phyloP scores from a whole-genome alignment of 768 basidiomycete genomes.

The Pholiota conissans region DNA sequence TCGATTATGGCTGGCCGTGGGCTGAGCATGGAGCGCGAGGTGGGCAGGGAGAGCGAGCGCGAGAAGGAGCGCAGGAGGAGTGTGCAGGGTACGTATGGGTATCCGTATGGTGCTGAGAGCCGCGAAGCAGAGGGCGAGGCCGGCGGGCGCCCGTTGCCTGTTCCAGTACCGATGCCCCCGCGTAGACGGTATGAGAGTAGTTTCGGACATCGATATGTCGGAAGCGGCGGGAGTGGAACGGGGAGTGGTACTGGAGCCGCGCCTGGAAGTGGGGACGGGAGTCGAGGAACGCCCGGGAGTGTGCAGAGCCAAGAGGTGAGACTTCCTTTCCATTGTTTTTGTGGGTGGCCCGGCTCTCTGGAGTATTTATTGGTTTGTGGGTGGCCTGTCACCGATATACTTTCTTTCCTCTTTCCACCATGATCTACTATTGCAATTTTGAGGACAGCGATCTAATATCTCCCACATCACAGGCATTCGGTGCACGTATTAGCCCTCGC shows the following conservation, averaged over 20 bases:
- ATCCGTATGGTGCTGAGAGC: slow-evolving; percentile 7
- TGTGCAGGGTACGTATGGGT: slow-evolving; percentile 15
- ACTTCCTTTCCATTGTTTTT: background rate
- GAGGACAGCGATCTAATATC: background rate
- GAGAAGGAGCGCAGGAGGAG: slow-evolving; percentile 19
- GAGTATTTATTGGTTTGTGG: background rate
- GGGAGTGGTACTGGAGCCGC: slow-evolving; percentile 27
- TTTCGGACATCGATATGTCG: slow-evolving; percentile 69
- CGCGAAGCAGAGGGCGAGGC: slow-evolving; percentile 5
- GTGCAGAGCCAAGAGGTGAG: slow-evolving; percentile 21
- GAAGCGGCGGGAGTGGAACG: slow-evolving; percentile 22
- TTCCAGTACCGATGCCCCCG: slow-evolving; percentile 24
- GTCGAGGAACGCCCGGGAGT: slow-evolving; percentile 1
- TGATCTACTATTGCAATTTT: background rate
- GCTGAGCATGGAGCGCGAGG: background rate
- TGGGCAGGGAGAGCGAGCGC: slow-evolving; percentile 6
- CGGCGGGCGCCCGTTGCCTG: slow-evolving; percentile 6
- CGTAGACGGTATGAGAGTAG: slow-evolving; percentile 77
- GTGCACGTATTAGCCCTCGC: background rate
- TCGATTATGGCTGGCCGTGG: slow-evolving; percentile 18
- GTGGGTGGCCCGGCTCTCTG: background rate
- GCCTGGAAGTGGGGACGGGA: slow-evolving; percentile 13
- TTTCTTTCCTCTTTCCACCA: background rate
- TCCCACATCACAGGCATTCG: background rate
- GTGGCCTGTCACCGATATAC: background rate